Evolutionary conservation across 768 basidiomycete genomes (phyloP), one percentile per base, ranked within the genome.

Genomic region (Floccularia luteovirens): DNA sequence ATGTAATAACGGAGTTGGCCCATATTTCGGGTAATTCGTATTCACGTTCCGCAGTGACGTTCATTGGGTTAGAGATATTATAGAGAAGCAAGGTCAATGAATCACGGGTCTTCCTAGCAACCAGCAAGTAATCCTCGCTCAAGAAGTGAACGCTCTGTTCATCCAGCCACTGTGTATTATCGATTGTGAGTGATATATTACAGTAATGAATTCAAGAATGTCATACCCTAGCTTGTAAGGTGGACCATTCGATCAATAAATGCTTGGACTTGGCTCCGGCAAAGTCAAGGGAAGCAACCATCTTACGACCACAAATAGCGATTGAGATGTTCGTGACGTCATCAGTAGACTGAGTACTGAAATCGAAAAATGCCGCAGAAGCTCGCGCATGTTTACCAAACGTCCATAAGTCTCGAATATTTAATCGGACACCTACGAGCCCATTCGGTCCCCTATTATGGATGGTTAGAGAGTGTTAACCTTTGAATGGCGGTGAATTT

Each of bases 21-120:
- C 77, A 82, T 21, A 61, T 59, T 27, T 62, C 64, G 1, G 79
- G 75, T 17, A 82, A 66, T 47, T 79, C 74, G 51, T 77, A 78
- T 40, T 73, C 70, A 42, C 72, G 70, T 41, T 67, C 61, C 23
- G 67, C 53, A 19, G 55, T 53, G 41, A 70, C 59, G 21, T 64
- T 62, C 13, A 55, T 54, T 35, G 74, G 58, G 41, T 71, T 60
- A 17, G 57, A 55, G 45, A 77, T 62, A 48, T 70, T 67, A 55
- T 73, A 75, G 28, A 74, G 56, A 39, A 63, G 60, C 27, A 77
- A 47, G 16, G 60, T 49, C n/a, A 69, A 57, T 24, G 53, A 46
- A 28, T 61, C 63, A 21, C 54, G 60, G 31, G 59, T 53, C 35
- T 57, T 63, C 40, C 60, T 60, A 50, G 65, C 53, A 4, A 66